Evolutionary conservation across 2,329 filamentous ascomycete species (phyloP), one percentile per base, ranked within the genome.

Genomic region (Neofusicoccum laricinum): DNA sequence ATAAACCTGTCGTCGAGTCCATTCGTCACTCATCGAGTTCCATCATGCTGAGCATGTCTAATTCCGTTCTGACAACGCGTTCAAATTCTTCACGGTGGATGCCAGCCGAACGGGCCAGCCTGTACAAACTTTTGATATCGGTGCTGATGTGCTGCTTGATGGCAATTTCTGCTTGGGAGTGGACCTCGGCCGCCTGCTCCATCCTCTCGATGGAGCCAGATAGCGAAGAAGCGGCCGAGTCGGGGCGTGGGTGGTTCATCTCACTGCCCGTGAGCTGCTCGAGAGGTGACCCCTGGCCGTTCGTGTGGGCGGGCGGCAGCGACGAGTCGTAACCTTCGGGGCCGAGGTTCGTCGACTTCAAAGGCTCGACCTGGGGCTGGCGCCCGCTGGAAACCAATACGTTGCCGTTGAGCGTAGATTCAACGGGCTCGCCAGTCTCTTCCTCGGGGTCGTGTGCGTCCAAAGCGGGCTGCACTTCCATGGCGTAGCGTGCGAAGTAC

Each of bases 381-480:
- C 65, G 80, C 69, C 65, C 53, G 73, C 72, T 69, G 51, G 66
- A 66, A 43, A 76, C 72, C 15, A 86, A 72, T 4, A 81, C 75
- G 64, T 86, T 78, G 25, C 85, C 85, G 50, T 82, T 80, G 36
- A 88, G 74, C 0, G 85, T 85, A 4, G 84, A 85, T 17, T 82
- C 77, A 48, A 79, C 75, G 10, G 73, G 68, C 14, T 78, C 80
- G 1, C 81, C 71, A 19, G 76, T 72, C 55, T 84, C 88, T 77
- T 92, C 90, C 69, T 92, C 89, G n/a, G 90, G 90, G 68, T 93
- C 90, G 73, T 93, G 88, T 64, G 86, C 87, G 75, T 94, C 91
- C 82, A 94, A 87, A 36, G 90, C 90, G 2, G 91, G 90, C 73
- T 94, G 91, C 8, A 94, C 90, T 67, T 86, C 82, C n/a, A 72